These are phyloP conservation scores for Cryptococcus sp. DNA, from an alignment of 1,284 basidiomycete genomes.

Conservation along the genomic window DNA sequence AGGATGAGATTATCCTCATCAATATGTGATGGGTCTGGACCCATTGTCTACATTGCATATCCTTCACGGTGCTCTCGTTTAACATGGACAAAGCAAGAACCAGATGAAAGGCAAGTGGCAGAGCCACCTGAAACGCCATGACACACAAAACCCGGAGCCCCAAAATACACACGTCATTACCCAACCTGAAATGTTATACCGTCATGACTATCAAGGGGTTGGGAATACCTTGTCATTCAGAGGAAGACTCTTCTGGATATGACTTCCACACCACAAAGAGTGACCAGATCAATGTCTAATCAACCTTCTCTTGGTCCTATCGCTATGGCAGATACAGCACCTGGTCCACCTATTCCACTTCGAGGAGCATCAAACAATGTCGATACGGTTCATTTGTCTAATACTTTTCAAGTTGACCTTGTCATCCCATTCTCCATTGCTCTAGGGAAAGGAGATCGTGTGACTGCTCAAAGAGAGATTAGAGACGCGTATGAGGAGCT, in stretches of 20 bases:
- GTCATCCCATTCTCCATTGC: constrained; percentile 37
- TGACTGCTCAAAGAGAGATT: constrained; percentile 22
- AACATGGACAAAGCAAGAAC: no score
- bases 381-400: constrained; percentile 16
- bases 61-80: no score
- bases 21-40: no score
- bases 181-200: neutral
- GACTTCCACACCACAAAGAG: constrained; percentile 18
- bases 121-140: no score
- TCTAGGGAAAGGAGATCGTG: constrained; percentile 12
- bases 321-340: constrained; percentile 18
- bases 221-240: no score
- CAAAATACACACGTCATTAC: no score
- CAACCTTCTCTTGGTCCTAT: constrained; percentile 10
- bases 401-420: constrained; percentile 43
- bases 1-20: no score
- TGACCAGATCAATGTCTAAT: constrained; percentile 26
- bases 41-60: no score
- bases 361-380: constrained; percentile 11
- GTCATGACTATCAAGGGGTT: neutral
- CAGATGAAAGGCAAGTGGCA: no score
- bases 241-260: neutral
- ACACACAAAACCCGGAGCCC: no score
- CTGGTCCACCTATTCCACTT: constrained; percentile 27
- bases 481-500: constrained; percentile 33